A percentile compares a stretch with the other conserved stretches of the same genome.
These are phyloP conservation scores for Botrytis galanthina DNA, from an alignment of 2,329 filamentous ascomycete genomes.

Conservation along the genomic window DNA sequence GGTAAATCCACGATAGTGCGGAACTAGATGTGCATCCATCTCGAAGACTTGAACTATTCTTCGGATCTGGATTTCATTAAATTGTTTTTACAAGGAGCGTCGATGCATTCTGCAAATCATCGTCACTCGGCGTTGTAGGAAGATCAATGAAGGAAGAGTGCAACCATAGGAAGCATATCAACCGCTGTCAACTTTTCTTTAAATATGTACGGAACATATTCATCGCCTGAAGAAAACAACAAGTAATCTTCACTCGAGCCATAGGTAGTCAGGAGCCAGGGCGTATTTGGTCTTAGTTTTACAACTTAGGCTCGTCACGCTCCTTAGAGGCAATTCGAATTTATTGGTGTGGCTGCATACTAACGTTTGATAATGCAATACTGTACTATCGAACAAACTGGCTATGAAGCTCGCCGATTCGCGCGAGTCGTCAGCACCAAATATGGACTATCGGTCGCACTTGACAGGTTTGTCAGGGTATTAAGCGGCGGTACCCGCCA, in stretches of 20 bases:
- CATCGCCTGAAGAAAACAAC: slow-evolving; percentile 7
- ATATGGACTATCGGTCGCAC: slow-evolving; percentile 18
- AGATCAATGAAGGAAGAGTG: slow-evolving; percentile 11
- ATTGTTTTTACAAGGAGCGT: slow-evolving; percentile 6
- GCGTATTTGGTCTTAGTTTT: slow-evolving; percentile 1
- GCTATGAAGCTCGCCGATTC: slow-evolving; percentile 18
- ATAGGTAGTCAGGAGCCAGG: neutral
- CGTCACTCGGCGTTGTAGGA: slow-evolving; percentile 17
- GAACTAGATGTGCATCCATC: slow-evolving; percentile 14
- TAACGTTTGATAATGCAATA: slow-evolving; percentile 16
- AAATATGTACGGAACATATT: neutral
- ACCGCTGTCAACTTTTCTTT: slow-evolving; percentile 17
- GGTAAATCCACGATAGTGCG: slow-evolving; percentile 16
- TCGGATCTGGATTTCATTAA: slow-evolving; percentile 11
- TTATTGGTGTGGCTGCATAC: slow-evolving; percentile 19
- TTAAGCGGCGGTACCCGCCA: slow-evolving; percentile 19
- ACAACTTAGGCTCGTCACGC: slow-evolving; percentile 11
- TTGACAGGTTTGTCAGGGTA: slow-evolving; percentile 14
- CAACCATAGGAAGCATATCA: slow-evolving; percentile 9
- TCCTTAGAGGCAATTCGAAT: slow-evolving; percentile 12
- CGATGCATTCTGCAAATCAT: slow-evolving; percentile 19
- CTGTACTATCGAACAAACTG: slow-evolving; percentile 20
- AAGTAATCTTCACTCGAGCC: neutral
- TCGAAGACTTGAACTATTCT: neutral
- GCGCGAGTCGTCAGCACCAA: slow-evolving; percentile 21